Evolutionary conservation across 169 alveolate species (phyloP).

Genomic region (Plasmodium relictum): DNA sequence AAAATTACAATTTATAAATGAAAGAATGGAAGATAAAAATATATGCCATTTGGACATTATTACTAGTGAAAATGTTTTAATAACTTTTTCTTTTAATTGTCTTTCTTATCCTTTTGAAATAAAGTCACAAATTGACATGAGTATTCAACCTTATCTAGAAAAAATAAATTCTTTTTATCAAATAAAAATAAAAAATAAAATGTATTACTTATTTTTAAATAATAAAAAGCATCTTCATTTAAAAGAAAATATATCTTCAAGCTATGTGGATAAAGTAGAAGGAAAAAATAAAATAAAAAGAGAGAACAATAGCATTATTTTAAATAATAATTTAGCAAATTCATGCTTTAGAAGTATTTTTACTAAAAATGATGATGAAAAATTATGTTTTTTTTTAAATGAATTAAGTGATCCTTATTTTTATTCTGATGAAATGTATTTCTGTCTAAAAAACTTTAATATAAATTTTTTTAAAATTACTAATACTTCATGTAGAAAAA

Average conservation of each 20-base stretch:
- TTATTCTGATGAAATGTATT: neutral
- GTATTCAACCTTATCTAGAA: neutral
- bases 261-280: neutral
- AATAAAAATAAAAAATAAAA: conserved; percentile 7
- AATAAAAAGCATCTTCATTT: conserved; percentile 1
- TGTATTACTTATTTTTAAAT: conserved; percentile 18
- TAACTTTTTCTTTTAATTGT: conserved; percentile 28
- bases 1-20: conserved; percentile 27
- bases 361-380: too few relatives aligned
- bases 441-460: conserved; percentile 8
- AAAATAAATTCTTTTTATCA: conserved; percentile 29
- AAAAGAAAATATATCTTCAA: neutral
- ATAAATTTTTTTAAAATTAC: conserved; percentile 27
- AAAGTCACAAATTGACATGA: neutral
- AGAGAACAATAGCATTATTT: neutral
- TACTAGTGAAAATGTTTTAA: conserved; percentile 8
- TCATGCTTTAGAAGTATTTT: too few relatives aligned
- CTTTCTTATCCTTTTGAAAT: conserved; percentile 8
- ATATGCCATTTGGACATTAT: conserved; percentile 19
- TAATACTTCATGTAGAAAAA: neutral
- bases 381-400: neutral
- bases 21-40: conserved; percentile 6
- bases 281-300: neutral
- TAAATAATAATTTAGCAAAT: too few relatives aligned
- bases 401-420: neutral